Evolutionary conservation across 2,329 filamentous ascomycete species (phyloP).

Genomic region (Alternaria metachromatica): DNA sequence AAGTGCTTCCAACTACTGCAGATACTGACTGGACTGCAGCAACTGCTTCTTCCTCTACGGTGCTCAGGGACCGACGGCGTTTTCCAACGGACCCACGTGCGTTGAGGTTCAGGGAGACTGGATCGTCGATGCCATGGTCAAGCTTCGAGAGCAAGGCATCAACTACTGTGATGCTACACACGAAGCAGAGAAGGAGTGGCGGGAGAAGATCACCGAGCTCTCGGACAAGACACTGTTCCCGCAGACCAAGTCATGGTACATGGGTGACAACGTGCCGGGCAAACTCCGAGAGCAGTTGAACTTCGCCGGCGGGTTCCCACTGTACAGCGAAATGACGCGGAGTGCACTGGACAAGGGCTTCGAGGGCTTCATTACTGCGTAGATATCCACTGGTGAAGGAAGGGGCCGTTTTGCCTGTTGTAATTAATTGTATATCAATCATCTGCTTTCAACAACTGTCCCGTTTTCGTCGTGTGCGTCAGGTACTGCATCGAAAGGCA

Average conservation of each 20-base stretch:
- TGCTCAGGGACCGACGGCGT: constrained; percentile 55
- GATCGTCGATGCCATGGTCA: constrained; percentile 53
- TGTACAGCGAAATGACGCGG: constrained; percentile 51
- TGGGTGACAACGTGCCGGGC: constrained; percentile 55
- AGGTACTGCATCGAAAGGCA: not conserved
- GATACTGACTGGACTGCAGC: constrained; percentile 10
- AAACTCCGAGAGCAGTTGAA: constrained; percentile 55
- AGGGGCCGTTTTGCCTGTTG: not conserved
- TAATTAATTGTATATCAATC: not conserved
- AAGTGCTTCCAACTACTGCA: not conserved
- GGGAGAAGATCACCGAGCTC: constrained; percentile 48
- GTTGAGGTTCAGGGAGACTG: constrained; percentile 55
- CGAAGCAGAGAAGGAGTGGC: constrained; percentile 54
- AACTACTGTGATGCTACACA: constrained; percentile 50
- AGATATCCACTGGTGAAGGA: not conserved
- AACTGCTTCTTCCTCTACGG: constrained; percentile 57
- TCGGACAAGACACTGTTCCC: constrained; percentile 53
- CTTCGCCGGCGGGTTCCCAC: constrained; percentile 52
- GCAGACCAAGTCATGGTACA: constrained; percentile 53
- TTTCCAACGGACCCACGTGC: constrained; percentile 55
- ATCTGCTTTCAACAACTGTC: not conserved
- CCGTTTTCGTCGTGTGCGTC: not conserved
- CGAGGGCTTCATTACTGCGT: constrained; percentile 44
- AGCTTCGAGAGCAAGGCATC: constrained; percentile 46
- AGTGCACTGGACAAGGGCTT: constrained; percentile 48